phyloP scores from a whole-genome alignment of 2,329 filamentous ascomycete genomes.

The Cadophora sp. region DNA sequence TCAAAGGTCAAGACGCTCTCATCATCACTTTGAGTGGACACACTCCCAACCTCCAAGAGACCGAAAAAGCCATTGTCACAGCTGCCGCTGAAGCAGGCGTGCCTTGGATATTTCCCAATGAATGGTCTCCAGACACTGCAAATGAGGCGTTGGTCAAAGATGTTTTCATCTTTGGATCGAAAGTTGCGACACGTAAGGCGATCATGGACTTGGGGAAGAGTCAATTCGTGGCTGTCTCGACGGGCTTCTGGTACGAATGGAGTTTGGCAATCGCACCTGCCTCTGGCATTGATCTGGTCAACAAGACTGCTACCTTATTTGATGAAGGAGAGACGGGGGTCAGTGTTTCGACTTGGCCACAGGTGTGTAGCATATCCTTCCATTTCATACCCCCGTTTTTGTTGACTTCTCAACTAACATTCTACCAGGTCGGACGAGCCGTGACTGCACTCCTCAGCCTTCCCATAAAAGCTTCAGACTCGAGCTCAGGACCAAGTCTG shows the following conservation, averaged over 20 bases:
- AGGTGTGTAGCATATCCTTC: too few species aligned
- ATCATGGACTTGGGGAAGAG: conserved; percentile 49
- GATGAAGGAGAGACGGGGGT: conserved; percentile 58
- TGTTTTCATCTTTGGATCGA: conserved; percentile 20
- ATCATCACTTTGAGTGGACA: conserved; percentile 58
- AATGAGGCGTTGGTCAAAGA: conserved; percentile 42
- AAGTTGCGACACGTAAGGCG: conserved; percentile 36
- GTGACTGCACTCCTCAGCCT: background rate
- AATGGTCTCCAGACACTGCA: conserved; percentile 46
- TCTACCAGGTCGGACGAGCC: background rate
- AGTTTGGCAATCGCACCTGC: conserved; percentile 49
- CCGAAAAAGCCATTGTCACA: conserved; percentile 52
- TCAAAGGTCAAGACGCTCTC: conserved; percentile 61
- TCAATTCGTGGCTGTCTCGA: conserved; percentile 50
- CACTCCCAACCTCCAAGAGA: conserved; percentile 54
- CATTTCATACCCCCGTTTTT: too few species aligned
- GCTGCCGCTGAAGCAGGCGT: conserved; percentile 63
- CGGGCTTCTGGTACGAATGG: conserved; percentile 62
- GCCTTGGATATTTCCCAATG: conserved; percentile 62
- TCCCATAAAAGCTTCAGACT: background rate
- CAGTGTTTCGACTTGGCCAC: conserved; percentile 55
- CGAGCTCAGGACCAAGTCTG: background rate
- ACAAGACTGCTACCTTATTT: conserved; percentile 53
- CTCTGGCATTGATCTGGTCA: conserved; percentile 59
- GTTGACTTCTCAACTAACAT: background rate